These are phyloP conservation scores for Myriosclerotinia duriaeana DNA, from an alignment of 2,329 filamentous ascomycete species.

Conservation along the genomic window DNA sequence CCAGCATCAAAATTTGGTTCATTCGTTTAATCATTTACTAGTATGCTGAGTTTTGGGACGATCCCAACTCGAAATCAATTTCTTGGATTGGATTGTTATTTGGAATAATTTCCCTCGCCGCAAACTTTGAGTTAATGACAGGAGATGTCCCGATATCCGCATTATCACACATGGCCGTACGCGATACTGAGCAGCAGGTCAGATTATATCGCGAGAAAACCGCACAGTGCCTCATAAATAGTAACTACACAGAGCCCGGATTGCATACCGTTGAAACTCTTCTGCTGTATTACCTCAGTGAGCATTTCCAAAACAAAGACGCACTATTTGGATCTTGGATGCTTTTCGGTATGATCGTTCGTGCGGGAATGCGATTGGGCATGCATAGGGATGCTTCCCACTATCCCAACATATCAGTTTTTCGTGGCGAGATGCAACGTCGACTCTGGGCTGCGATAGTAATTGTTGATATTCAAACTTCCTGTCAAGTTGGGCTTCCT, in stretches of 20 bases:
- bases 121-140: slow-evolving; percentile 19
- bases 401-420: slow-evolving; percentile 49
- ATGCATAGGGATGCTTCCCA: slow-evolving; percentile 56
- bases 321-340: slow-evolving; percentile 56
- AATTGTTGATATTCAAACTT: slow-evolving; percentile 62
- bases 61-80: slow-evolving; percentile 41
- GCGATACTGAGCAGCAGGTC: slow-evolving; percentile 45
- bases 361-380: slow-evolving; percentile 58
- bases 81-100: slow-evolving; percentile 56
- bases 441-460: slow-evolving; percentile 54
- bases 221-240: slow-evolving; percentile 52
- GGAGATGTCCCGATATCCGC: slow-evolving; percentile 32
- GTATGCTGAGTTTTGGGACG: slow-evolving; percentile 39
- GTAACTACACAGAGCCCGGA: slow-evolving; percentile 52
- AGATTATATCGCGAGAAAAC: slow-evolving; percentile 51
- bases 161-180: slow-evolving; percentile 48
- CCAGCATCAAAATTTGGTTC: not conserved
- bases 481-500: slow-evolving; percentile 67
- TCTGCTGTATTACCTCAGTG: slow-evolving; percentile 52
- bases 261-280: slow-evolving; percentile 52
- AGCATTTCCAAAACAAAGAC: slow-evolving; percentile 52
- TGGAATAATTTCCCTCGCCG: slow-evolving; percentile 25
- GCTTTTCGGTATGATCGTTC: slow-evolving; percentile 51
- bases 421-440: slow-evolving; percentile 62
- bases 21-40: slow-evolving; percentile 25